Evolutionary conservation across 2,329 filamentous ascomycete species (phyloP).

Genomic region (Colletotrichum tabaci): DNA sequence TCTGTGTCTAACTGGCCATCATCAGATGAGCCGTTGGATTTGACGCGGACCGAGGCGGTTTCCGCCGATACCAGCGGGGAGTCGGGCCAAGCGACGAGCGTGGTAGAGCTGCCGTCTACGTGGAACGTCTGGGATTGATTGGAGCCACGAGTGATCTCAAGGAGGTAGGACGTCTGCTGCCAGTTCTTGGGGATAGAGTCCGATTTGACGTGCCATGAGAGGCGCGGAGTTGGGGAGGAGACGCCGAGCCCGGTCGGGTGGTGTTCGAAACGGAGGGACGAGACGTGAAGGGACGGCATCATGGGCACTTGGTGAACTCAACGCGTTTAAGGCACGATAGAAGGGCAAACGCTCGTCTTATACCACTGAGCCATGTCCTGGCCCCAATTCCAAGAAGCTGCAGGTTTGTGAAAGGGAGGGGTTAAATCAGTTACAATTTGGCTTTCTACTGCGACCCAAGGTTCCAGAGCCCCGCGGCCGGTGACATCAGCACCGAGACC

Average conservation of each 20-base stretch:
- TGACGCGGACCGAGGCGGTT: constrained; percentile 47
- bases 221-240: constrained; percentile 31
- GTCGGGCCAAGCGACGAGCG: constrained; percentile 41
- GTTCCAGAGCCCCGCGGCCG: constrained; percentile 30
- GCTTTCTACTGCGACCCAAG: constrained; percentile 5
- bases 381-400: background rate
- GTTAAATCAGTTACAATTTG: background rate
- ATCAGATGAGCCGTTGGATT: constrained; percentile 44
- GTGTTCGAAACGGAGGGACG: constrained; percentile 42
- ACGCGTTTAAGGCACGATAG: background rate
- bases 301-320: background rate
- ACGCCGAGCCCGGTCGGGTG: constrained; percentile 42
- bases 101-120: constrained; percentile 23
- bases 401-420: background rate
- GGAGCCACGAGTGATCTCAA: constrained; percentile 38
- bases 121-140: constrained; percentile 8
- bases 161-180: constrained; percentile 42
- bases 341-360: background rate
- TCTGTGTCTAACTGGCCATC: background rate
- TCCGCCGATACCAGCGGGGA: constrained; percentile 48
- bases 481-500: constrained; percentile 37
- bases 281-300: constrained; percentile 22
- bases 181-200: constrained; percentile 22
- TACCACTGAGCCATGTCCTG: background rate
- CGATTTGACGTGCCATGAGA: constrained; percentile 40